Conservation (phyloP, 164 flowering plant species). For the Taxillus chinensis region DNA sequence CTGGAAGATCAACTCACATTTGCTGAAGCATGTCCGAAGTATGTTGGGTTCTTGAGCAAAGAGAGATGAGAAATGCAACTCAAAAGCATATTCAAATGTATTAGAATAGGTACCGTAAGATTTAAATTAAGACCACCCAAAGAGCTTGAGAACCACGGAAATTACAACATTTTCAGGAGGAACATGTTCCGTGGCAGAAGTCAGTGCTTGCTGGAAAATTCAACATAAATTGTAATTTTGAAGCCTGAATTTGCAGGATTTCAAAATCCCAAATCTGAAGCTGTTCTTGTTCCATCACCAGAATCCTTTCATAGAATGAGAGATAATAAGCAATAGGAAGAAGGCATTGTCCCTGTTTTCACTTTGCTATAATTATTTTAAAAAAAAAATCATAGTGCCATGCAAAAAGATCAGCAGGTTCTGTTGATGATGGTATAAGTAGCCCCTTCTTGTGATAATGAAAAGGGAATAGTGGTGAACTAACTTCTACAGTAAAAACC, state of each 20-base stretch:
- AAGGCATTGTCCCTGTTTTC: conserved; percentile 46
- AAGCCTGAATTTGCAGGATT: conserved; percentile 45
- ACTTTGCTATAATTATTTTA: conserved; percentile 41
- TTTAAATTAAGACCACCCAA: conserved; percentile 13
- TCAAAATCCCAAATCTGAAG: conserved; percentile 19
- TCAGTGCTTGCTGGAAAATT: conserved; percentile 21
- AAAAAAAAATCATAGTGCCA: conserved; percentile 51
- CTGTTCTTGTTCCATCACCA: conserved; percentile 14
- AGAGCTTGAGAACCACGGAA: conserved; percentile 24
- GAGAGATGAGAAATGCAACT: conserved; percentile 17
- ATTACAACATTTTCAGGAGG: conserved; percentile 43
- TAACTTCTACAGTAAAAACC: conserved; percentile 36
- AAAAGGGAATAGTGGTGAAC: conserved; percentile 16
- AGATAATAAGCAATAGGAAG: conserved; percentile 21
- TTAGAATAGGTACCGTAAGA: conserved; percentile 12
- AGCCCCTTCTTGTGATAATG: conserved; percentile 11
- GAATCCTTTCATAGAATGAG: conserved; percentile 14
- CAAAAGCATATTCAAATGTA: conserved; percentile 15
- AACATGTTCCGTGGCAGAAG: conserved; percentile 32
- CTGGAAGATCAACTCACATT: conserved; percentile 34
- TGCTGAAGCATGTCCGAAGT: conserved; percentile 26
- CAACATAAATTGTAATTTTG: conserved; percentile 61
- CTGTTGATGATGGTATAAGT: conserved; percentile 19
- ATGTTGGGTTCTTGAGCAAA: conserved; percentile 22
- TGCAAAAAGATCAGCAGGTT: conserved; percentile 48